A percentile compares a stretch with the other conserved stretches of the same genome.
Evolutionary conservation across 2,329 filamentous ascomycete genomes (phyloP).

Genomic region (Verticillium alfalfae): DNA sequence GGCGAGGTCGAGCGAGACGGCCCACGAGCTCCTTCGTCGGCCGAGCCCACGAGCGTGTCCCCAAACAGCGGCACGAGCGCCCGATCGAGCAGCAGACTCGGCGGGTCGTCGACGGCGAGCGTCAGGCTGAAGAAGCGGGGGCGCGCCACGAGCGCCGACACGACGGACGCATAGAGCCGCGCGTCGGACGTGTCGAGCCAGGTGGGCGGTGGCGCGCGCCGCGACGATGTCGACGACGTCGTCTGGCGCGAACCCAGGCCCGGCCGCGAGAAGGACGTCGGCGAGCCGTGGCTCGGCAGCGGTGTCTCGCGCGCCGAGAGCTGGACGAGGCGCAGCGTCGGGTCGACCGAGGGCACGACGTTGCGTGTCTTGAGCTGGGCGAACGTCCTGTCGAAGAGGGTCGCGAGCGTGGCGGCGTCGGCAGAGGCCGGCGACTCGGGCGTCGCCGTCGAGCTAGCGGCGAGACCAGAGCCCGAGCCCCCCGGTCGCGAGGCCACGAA

Average conservation of each 20-base stretch:
- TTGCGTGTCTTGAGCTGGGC: constrained; percentile 71
- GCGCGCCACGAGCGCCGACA: constrained; percentile 54
- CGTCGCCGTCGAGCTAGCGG: too few species aligned
- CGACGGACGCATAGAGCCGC: constrained; percentile 56
- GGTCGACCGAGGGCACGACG: constrained; percentile 67
- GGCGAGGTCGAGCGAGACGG: constrained; percentile 82
- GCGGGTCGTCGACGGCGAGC: constrained; percentile 66
- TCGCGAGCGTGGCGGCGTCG: constrained; percentile 53
- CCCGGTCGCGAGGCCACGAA: constrained; percentile 49
- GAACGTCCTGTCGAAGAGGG: constrained; percentile 81
- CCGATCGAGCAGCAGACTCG: constrained; percentile 68
- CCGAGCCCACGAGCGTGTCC: constrained; percentile 70
- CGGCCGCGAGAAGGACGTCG: constrained; percentile 2
- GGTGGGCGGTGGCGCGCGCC: constrained; percentile 24
- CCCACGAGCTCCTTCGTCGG: constrained; percentile 69
- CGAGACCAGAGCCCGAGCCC: constrained; percentile 14
- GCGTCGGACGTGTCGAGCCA: constrained; percentile 59
- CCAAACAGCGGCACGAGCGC: constrained; percentile 60
- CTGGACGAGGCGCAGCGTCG: constrained; percentile 67
- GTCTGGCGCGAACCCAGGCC: constrained; percentile 15
- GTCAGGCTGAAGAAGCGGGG: constrained; percentile 72
- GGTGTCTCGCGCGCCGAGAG: constrained; percentile 64
- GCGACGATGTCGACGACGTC: constrained; percentile 19
- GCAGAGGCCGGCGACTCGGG: constrained; percentile 29
- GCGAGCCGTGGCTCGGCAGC: neutral